Conservation (phyloP, 768 basidiomycete genomes). For the Suillus tomentosus region DNA sequence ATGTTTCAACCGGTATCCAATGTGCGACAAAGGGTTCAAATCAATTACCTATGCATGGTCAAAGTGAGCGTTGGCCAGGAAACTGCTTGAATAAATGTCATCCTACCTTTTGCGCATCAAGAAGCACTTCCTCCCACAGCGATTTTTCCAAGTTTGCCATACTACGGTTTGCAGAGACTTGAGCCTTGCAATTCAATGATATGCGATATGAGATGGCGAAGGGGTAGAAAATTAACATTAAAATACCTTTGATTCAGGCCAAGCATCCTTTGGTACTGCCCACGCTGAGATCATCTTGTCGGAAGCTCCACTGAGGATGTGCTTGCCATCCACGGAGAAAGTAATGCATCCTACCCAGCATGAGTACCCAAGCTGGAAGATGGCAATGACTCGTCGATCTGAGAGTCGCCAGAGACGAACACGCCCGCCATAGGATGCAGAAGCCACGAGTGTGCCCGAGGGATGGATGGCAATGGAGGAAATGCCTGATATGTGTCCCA, state of each 20-base stretch:
- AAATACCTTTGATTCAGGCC: neutral
- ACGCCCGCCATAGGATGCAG: neutral
- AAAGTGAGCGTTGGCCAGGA: neutral
- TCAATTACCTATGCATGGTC: neutral
- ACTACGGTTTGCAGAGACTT: neutral
- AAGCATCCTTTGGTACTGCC: neutral
- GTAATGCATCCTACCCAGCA: neutral
- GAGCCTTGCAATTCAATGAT: neutral
- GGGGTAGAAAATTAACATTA: no score
- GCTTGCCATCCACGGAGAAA: neutral
- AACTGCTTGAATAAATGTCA: neutral
- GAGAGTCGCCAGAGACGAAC: neutral
- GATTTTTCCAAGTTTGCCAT: neutral
- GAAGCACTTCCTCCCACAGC: neutral
- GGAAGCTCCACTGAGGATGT: neutral
- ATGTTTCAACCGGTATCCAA: neutral
- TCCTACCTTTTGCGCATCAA: neutral
- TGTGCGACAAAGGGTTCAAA: neutral
- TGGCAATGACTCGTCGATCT: neutral
- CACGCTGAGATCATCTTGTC: neutral
- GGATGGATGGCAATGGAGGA: neutral
- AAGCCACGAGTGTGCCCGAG: neutral
- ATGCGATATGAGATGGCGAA: neutral
- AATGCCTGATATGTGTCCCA: neutral
- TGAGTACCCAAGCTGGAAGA: neutral